Percentiles rank a stretch among this genome's conserved stretches.
Evolutionary conservation across 1,139 yeast genomes (phyloP).

Genomic region (Yamadazyma mexicana): DNA sequence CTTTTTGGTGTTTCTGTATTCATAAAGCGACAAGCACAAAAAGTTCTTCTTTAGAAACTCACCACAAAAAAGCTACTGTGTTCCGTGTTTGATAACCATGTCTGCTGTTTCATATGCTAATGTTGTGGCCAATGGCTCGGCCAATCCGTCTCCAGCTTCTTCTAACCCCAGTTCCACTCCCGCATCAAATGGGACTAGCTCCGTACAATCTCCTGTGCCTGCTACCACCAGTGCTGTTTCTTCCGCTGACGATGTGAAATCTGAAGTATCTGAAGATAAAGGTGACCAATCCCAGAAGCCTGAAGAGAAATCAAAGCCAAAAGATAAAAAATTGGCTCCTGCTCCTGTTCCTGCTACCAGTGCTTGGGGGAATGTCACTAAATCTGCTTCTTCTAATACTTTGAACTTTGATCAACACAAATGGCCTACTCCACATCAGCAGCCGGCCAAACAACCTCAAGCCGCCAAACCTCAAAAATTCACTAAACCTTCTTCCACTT

Average conservation of each 20-base stretch:
- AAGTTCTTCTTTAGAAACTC: neutral
- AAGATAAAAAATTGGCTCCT: slow-evolving; percentile 53
- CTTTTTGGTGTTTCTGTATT: neutral
- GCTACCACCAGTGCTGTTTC: slow-evolving; percentile 13
- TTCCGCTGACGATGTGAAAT: neutral
- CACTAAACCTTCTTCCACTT: slow-evolving; percentile 62
- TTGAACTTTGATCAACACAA: slow-evolving; percentile 44
- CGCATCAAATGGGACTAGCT: slow-evolving; percentile 7
- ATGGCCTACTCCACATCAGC: slow-evolving; percentile 61
- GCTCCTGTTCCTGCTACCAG: slow-evolving; percentile 75
- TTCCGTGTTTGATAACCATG: neutral
- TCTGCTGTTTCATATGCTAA: slow-evolving; percentile 35
- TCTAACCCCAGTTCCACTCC: slow-evolving; percentile 8
- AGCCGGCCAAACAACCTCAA: slow-evolving; percentile 14
- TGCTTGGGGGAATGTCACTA: slow-evolving; percentile 57
- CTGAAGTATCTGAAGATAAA: slow-evolving; percentile 3
- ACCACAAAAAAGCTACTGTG: neutral
- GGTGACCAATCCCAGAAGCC: slow-evolving; percentile 7
- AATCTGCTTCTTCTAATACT: slow-evolving; percentile 22
- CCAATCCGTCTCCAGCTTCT: slow-evolving; percentile 3
- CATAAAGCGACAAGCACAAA: neutral
- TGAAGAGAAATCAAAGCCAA: slow-evolving; percentile 13
- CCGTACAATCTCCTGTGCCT: slow-evolving; percentile 12
- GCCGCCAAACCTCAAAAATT: slow-evolving; percentile 46
- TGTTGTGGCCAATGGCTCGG: slow-evolving; percentile 37